These are phyloP conservation scores for Allium sativum DNA, from an alignment of 106 monocot species.

Conservation along the genomic window DNA sequence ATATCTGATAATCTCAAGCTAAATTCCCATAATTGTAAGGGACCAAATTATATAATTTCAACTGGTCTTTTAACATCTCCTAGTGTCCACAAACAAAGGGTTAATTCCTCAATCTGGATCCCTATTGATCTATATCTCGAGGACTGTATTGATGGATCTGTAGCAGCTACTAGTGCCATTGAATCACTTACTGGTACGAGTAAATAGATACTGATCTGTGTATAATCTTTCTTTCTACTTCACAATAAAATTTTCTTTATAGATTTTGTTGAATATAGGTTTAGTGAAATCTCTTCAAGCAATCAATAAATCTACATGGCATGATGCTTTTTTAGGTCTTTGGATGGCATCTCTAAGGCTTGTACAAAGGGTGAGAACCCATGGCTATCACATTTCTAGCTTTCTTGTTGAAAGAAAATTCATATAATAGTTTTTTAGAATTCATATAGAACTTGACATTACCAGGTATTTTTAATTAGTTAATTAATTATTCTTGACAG, in stretches of 20 bases:
- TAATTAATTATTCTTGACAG: conserved; percentile 16
- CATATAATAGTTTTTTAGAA: neutral
- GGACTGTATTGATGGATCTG: conserved; percentile 75
- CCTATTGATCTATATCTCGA: conserved; percentile 94
- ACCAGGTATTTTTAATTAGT: too few species aligned
- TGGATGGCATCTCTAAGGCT: conserved; percentile 96
- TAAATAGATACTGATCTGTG: neutral
- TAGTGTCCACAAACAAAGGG: conserved; percentile 38
- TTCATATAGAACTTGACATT: too few species aligned
- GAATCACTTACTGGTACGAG: conserved; percentile 74
- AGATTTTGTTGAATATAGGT: conserved; percentile 33
- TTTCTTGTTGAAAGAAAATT: neutral
- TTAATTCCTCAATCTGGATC: conserved; percentile 71
- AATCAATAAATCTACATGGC: conserved; percentile 71
- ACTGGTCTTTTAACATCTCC: conserved; percentile 29
- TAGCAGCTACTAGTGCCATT: conserved; percentile 83
- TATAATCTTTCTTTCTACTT: neutral
- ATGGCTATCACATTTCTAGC: neutral
- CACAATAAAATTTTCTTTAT: neutral
- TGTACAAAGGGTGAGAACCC: conserved; percentile 70
- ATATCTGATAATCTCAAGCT: conserved; percentile 10
- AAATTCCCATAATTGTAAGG: too few species aligned
- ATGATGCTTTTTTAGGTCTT: conserved; percentile 86
- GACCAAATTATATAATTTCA: conserved; percentile 9
- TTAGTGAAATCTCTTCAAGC: conserved; percentile 81